Base-by-base conservation (phyloP, 495 filamentous ascomycete species). In the Pseudoneurospora amorphoporcata region DNA sequence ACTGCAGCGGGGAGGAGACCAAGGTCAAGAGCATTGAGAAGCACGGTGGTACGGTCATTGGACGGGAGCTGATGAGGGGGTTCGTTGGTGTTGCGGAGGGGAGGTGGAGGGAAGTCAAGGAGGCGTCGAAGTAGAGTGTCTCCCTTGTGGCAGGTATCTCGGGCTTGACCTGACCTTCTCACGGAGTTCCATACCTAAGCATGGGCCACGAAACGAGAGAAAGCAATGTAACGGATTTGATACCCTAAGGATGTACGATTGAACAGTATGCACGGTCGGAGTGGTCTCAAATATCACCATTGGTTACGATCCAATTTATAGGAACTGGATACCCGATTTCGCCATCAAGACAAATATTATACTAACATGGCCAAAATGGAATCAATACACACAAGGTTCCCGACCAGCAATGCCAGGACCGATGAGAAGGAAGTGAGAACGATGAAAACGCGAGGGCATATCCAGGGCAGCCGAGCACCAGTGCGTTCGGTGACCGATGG, bases 1-100 rank as follows among this genome's bases (percentile, higher is more conserved):
- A 93, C 78, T 86, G 87, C 72, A 81, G 82, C 8, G 78, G 78
- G 32, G 83, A 82, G 2, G 87, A 87, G 73, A 87, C 84, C 29
- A 86, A 85, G 72, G 80, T 97, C 37, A 71, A 91, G 76, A 85
- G 87, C 75, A 86, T 97, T 72, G 91, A 94, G 81, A 97, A 97
- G 85, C 84, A 83, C 71, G 94, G 94, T n/a, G 94, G 94, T n/a
- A 81, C 78, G 23, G 76, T 82, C 16, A 65, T 84, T 29, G 81
- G 81, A 35, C 74, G 79, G 32, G 78, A 80, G 75, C 23, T 84
- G 29, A 77, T 86, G n/a, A 78, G 75, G 39, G 78, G 81, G n/a
- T 83, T 82, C 69, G 79, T 78, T 42, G 74, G 75, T 8, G 77
- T 83, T 37, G 82, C 84, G 14, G 80, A 80, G 69, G 71, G 69